Percentiles rank a stretch among this genome's conserved stretches.
These are phyloP conservation scores for Fusarium devonianum DNA, from an alignment of 2,329 filamentous ascomycete genomes.

Conservation along the genomic window DNA sequence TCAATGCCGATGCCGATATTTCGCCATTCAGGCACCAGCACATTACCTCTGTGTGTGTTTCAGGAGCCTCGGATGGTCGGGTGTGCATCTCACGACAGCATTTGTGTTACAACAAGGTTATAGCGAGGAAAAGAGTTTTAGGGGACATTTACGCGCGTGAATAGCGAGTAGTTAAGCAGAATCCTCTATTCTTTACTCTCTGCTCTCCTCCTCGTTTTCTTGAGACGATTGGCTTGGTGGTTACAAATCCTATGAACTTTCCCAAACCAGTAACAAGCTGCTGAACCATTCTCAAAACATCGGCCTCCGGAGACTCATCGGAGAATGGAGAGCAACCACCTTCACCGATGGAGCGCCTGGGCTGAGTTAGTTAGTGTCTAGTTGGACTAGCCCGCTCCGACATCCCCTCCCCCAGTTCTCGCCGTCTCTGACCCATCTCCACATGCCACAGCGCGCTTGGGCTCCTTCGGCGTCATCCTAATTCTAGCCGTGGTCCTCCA, in stretches of 20 bases:
- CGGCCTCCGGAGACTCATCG: slow-evolving; percentile 32
- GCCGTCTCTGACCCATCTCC: slow-evolving; percentile 16
- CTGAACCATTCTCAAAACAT: background rate
- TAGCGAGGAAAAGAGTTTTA: background rate
- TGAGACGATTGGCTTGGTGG: background rate
- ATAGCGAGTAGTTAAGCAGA: too few relatives aligned
- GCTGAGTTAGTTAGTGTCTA: too few relatives aligned
- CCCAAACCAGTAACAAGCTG: slow-evolving; percentile 19
- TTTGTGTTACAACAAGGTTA: background rate
- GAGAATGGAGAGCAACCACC: too few relatives aligned
- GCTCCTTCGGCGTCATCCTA: slow-evolving; percentile 19
- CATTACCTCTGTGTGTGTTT: too few relatives aligned
- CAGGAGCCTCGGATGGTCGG: slow-evolving; percentile 4
- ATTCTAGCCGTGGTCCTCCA: slow-evolving; percentile 15
- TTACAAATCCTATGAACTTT: slow-evolving; percentile 10
- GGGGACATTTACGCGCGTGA: background rate
- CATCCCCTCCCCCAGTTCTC: slow-evolving; percentile 27
- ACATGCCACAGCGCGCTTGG: slow-evolving; percentile 17
- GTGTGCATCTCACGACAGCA: background rate
- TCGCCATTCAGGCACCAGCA: slow-evolving; percentile 24
- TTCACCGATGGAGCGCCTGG: too few relatives aligned
- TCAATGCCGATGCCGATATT: slow-evolving; percentile 23
- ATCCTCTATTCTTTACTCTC: too few relatives aligned
- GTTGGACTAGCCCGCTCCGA: too few relatives aligned
- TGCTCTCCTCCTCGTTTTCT: too few relatives aligned